A percentile compares a stretch with the other conserved stretches of the same genome.
Evolutionary conservation across 768 basidiomycete species (phyloP).

Genomic region (Artomyces pyxidatus): DNA sequence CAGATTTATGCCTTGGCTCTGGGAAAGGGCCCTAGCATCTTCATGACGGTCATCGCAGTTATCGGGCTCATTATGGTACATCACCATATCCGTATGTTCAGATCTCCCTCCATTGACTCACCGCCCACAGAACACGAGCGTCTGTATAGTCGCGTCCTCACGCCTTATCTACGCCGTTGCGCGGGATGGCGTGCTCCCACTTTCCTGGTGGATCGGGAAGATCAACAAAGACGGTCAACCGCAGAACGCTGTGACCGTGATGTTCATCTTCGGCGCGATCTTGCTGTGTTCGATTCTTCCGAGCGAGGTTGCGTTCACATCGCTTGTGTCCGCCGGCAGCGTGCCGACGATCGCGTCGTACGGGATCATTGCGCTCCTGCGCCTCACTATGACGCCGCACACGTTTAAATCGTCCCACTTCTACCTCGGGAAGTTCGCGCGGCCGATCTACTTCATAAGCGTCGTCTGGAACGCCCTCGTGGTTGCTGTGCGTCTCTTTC

Average conservation of each 20-base stretch:
- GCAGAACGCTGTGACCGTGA: slow-evolving; percentile 78
- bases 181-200: slow-evolving; percentile 85
- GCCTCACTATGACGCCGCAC: slow-evolving; percentile 70
- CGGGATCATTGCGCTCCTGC: slow-evolving; percentile 68
- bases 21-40: slow-evolving; percentile 68
- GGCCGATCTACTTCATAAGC: slow-evolving; percentile 61
- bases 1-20: slow-evolving; percentile 79
- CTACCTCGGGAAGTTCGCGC: slow-evolving; percentile 56
- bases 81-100: neutral
- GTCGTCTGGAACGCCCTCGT: slow-evolving; percentile 67
- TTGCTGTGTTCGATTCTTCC: slow-evolving; percentile 86
- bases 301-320: slow-evolving; percentile 88
- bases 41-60: slow-evolving; percentile 82
- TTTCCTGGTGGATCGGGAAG: slow-evolving; percentile 74
- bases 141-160: slow-evolving; percentile 85
- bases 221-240: slow-evolving; percentile 71
- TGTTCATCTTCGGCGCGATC: slow-evolving; percentile 66
- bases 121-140: slow-evolving; percentile 74
- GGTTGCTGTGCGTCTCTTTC: slow-evolving; percentile 51
- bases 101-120: neutral
- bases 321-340: slow-evolving; percentile 78
- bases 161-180: slow-evolving; percentile 88
- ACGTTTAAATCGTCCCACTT: slow-evolving; percentile 70
- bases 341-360: slow-evolving; percentile 87
- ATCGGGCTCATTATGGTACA: slow-evolving; percentile 79